phyloP scores from a whole-genome alignment of 352 stramenopile genomes.

The Thraustotheca clavata region DNA sequence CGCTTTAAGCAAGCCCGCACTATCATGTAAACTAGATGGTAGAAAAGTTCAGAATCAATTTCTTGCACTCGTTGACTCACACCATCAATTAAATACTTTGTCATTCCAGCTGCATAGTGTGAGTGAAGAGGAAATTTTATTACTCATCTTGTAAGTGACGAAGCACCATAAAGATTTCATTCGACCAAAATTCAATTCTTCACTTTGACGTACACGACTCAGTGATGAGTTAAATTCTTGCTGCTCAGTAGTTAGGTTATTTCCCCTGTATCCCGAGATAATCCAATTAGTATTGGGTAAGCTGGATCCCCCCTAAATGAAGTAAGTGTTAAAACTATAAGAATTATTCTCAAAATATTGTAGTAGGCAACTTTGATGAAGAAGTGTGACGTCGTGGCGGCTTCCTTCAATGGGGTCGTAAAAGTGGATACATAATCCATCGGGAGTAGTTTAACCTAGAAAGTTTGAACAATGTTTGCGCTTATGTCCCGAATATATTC shows the following conservation, averaged over 20 bases:
- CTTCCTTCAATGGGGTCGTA: background rate
- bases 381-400: conserved; percentile 6
- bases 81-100: too few species aligned
- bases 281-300: too few species aligned
- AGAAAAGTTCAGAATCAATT: too few species aligned
- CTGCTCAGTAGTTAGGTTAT: background rate
- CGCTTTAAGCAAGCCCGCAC: too few species aligned
- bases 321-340: background rate
- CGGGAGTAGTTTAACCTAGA: background rate
- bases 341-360: background rate
- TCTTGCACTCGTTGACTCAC: too few species aligned
- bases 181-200: conserved; percentile 22
- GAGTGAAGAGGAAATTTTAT: background rate
- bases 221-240: conserved; percentile 18
- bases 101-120: too few species aligned
- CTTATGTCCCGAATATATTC: conserved; percentile 4
- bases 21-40: too few species aligned
- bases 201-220: conserved; percentile 14
- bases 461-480: background rate
- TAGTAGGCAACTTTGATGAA: background rate
- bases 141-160: conserved; percentile 20
- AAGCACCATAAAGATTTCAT: conserved; percentile 22
- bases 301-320: too few species aligned
- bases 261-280: conserved; percentile 14
- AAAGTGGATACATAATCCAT: conserved; percentile 8